phyloP scores from a whole-genome alignment of 495 filamentous ascomycete species.

The Penicillium alfredii region DNA sequence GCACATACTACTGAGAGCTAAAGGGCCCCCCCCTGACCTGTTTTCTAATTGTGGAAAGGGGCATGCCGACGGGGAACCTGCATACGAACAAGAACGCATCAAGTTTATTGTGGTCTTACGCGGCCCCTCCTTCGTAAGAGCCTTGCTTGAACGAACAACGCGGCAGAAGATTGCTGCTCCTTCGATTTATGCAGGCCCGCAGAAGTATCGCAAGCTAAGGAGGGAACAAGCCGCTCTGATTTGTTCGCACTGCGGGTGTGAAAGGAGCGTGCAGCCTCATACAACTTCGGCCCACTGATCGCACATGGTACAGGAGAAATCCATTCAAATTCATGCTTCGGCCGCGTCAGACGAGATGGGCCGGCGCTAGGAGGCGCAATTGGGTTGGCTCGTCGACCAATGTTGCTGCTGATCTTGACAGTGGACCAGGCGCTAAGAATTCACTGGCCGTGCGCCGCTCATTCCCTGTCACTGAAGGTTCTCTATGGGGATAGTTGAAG shows the following conservation, averaged over 20 bases:
- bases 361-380: neutral
- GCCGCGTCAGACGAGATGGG: neutral
- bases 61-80: too few relatives aligned
- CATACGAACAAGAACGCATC: neutral
- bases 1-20: too few relatives aligned
- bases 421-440: neutral
- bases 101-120: neutral
- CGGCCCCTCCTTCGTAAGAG: neutral
- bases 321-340: neutral
- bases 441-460: neutral
- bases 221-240: neutral
- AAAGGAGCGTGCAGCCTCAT: neutral
- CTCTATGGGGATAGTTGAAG: neutral
- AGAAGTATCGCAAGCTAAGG: neutral
- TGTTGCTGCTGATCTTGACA: neutral
- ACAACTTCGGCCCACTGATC: neutral
- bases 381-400: neutral
- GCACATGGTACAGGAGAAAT: neutral
- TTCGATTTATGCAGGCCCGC: neutral
- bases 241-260: neutral
- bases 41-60: too few relatives aligned
- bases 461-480: neutral
- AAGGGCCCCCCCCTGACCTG: too few relatives aligned
- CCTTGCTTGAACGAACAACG: neutral
- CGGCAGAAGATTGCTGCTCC: neutral